Conservation (phyloP, 495 filamentous ascomycete species). For the Penicillium bialowiezense region DNA sequence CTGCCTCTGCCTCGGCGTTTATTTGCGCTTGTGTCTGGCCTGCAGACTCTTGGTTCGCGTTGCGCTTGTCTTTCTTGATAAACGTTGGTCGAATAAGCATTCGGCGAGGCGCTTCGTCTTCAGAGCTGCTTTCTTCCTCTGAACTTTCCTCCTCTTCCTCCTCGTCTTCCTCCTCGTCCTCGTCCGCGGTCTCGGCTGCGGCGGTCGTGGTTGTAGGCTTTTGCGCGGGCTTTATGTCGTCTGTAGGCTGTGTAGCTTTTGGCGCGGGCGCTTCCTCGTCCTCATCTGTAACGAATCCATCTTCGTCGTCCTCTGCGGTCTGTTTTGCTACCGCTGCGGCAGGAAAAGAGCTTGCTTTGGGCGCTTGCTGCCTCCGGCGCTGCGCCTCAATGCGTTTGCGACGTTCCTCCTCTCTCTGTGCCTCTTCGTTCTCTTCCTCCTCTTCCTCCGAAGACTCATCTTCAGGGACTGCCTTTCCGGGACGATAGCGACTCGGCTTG, state of each 20-base stretch:
- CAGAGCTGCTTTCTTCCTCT: conserved; percentile 59
- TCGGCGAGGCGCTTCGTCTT: conserved; percentile 72
- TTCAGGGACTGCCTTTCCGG: conserved; percentile 75
- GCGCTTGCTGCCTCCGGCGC: conserved; percentile 40
- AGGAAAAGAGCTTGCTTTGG: conserved; percentile 63
- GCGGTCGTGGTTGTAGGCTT: conserved; percentile 1
- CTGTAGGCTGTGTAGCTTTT: conserved; percentile 32
- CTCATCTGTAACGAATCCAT: conserved; percentile 72
- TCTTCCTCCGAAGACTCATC: conserved; percentile 62
- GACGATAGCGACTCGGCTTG: conserved; percentile 72
- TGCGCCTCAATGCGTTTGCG: conserved; percentile 30
- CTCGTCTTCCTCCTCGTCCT: conserved; percentile 52
- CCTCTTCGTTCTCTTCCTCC: conserved; percentile 49
- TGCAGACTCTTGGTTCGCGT: conserved; percentile 20
- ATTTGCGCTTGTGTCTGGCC: conserved; percentile 18
- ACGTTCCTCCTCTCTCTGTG: conserved; percentile 36
- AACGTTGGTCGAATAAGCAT: conserved; percentile 87
- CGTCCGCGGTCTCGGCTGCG: conserved; percentile 59
- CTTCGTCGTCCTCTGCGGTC: conserved; percentile 55
- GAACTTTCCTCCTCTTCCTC: conserved; percentile 48
- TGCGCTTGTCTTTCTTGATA: conserved; percentile 77
- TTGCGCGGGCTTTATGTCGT: not conserved
- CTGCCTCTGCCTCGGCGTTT: conserved; percentile 52
- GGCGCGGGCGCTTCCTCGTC: conserved; percentile 32
- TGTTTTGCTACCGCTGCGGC: conserved; percentile 31